Evolutionary conservation across 2,329 filamentous ascomycete genomes (phyloP), one percentile per base, ranked within the genome.

Genomic region (Celoporthe dispersa): DNA sequence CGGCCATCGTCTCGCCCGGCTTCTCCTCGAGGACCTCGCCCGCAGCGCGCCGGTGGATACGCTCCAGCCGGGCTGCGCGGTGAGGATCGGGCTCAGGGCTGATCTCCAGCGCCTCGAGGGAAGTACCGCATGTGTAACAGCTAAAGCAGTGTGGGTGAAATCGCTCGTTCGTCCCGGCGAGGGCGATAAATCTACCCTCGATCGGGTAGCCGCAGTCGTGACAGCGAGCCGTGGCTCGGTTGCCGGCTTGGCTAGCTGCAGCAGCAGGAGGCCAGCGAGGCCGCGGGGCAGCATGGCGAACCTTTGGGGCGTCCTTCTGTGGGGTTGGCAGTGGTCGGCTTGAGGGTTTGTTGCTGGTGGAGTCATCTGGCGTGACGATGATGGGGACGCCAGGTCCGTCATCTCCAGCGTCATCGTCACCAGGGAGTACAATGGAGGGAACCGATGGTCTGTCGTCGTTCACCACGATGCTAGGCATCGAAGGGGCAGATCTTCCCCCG

Each of bases 141-240:
- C 88, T 87, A 83, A 99, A 98, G 81, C 96, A 99, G 73, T 94
- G 89, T 0, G 96, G 94, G 75, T 99, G 96, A 79, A 98, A 98
- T 28, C 94, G 92, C 75, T 90, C 87, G 3, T 81, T 76, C 53
- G 87, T 85, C 35, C 94, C 94, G 1, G 90, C 90, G 8, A 97
- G 89, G 5, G 92, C 93, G 31, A 98, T 92, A 73, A 97, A 95
- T 69, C 95, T 92, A 2, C 96, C 96, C 70, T 96, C 90, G 74
- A 99, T 98, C 0, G 94, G 90, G 28, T 92, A 85, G 12, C 90
- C 87, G 78, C 96, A 99, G 76, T 94, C 91, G 64, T 94, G 92
- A 77, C 96, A 99, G 61, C 90, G 87, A 9, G 93, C 92, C 8
- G 91, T 91, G 68, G 84, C 83, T 76, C 88, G 83, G 75, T 81